These are phyloP conservation scores for Didymella lethalis DNA, from an alignment of 2,329 filamentous ascomycete genomes.

Conservation along the genomic window DNA sequence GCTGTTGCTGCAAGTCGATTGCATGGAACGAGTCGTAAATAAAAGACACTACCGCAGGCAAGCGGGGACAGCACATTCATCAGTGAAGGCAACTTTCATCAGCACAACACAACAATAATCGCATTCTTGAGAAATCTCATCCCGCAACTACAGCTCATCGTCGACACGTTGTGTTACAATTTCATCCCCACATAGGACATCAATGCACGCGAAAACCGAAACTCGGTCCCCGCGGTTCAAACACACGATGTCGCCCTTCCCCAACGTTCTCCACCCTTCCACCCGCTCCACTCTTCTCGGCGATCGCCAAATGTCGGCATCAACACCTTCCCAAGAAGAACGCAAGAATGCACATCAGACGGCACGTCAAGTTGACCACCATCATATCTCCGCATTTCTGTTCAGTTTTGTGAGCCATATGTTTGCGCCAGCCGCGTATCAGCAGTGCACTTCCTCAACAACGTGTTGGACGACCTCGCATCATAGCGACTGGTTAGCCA, in stretches of 20 bases:
- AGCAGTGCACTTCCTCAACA: slow-evolving; percentile 23
- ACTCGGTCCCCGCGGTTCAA: slow-evolving; percentile 7
- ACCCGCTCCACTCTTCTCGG: slow-evolving; percentile 13
- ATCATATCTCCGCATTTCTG: slow-evolving; percentile 24
- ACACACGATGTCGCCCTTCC: slow-evolving; percentile 16
- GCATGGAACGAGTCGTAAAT: not conserved
- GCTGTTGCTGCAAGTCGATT: not conserved
- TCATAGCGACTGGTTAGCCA: slow-evolving; percentile 2
- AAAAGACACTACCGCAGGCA: slow-evolving; percentile 1
- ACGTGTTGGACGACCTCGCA: slow-evolving; percentile 11
- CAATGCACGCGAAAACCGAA: slow-evolving; percentile 16
- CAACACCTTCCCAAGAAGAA: slow-evolving; percentile 2
- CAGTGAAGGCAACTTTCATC: not conserved
- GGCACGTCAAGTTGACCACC: slow-evolving; percentile 15
- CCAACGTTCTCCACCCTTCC: slow-evolving; percentile 22
- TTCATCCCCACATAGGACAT: slow-evolving; percentile 5
- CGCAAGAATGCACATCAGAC: slow-evolving; percentile 8
- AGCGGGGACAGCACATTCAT: not conserved
- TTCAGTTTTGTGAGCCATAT: slow-evolving; percentile 25
- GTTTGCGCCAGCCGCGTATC: slow-evolving; percentile 26
- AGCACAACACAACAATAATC: slow-evolving; percentile 1
- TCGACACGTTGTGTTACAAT: not conserved
- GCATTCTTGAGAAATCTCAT: not conserved
- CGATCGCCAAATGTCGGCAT: slow-evolving; percentile 9
- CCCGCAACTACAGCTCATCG: not conserved